Base-by-base conservation (phyloP, 2,329 filamentous ascomycete genomes). In the Fusarium brevicatenulatum region DNA sequence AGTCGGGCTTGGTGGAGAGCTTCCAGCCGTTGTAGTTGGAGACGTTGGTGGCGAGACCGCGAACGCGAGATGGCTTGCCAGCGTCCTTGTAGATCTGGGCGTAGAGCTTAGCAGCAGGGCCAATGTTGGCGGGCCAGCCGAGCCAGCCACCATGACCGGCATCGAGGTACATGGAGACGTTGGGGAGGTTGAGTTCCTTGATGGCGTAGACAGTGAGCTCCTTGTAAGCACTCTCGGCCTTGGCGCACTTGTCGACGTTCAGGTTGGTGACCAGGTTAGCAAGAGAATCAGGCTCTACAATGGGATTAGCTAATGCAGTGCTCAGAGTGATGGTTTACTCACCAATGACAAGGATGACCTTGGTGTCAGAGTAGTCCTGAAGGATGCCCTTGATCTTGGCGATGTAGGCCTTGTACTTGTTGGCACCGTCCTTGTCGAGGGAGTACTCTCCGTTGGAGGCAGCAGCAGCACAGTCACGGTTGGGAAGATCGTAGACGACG, bases 91-190 rank as follows among this genome's bases (percentile, higher is more conserved):
- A 89, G 46, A 89, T 80, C 40, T 82, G 66, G 8, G 84, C 84
- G 68, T 83, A 87, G 47, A 87, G 78, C 50, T 82, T 69, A 4
- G 87, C 87, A 10, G 86, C 86, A 19, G 85, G 84, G 18, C 74
- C 70, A 61, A 89, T 82, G 79, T 90, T 89, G 30, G 85, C 87
- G 9, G 84, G 80, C 88, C 88, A 90, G 63, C 88, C 88, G 60
- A 89, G 84, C 88, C 88, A 90, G 63, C 88, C 88, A 10, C 85
- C 86, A 78, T 90, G 88, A 36, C 87, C 88, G 32, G 86, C 88
- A 70, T 89, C 88, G 52, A 89, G 81, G 72, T 89, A 90, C 87
- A 88, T 87, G 78, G 85, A 82, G 32, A 90, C 87, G 73, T 90
- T 87, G 66, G 86, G 84, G 16, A 89, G 82, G 78, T 89, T 86